These are phyloP conservation scores for Termitomyces sp. DNA, from an alignment of 768 basidiomycete species.

Conservation along the genomic window DNA sequence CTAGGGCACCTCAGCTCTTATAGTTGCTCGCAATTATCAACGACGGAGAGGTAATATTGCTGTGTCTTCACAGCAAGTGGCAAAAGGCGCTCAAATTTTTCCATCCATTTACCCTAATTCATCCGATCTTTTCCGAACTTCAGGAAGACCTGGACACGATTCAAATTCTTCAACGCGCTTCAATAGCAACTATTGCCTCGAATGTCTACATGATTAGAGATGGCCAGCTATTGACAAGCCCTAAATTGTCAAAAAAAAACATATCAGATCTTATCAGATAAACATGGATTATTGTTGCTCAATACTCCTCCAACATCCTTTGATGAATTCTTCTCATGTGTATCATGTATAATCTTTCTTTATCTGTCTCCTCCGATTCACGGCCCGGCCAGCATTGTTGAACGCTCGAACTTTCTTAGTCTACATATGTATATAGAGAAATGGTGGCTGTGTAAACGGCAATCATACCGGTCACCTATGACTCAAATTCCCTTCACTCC, in stretches of 20 bases:
- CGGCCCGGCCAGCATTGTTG: neutral
- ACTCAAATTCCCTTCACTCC: neutral
- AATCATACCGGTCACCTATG: neutral
- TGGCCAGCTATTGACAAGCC: neutral
- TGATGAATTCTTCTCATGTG: no score
- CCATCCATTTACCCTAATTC: neutral
- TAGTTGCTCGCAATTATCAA: neutral
- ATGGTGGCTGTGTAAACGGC: conserved; percentile 3
- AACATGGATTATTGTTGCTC: no score
- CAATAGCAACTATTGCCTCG: neutral
- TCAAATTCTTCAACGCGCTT: neutral
- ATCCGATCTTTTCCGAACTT: conserved; percentile 7
- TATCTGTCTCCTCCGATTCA: neutral
- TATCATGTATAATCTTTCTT: neutral
- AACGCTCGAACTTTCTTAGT: no score
- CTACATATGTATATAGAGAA: neutral
- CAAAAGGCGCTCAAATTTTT: conserved; percentile 10
- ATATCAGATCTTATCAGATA: neutral
- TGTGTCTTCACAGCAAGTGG: conserved; percentile 13
- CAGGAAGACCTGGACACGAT: neutral
- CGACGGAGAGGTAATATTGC: neutral
- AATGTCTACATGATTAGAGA: no score
- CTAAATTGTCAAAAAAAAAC: neutral
- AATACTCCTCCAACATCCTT: no score
- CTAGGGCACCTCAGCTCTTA: neutral